Base-by-base conservation (phyloP, 495 filamentous ascomycete species). In the Pseudoneurospora amorphoporcata region DNA sequence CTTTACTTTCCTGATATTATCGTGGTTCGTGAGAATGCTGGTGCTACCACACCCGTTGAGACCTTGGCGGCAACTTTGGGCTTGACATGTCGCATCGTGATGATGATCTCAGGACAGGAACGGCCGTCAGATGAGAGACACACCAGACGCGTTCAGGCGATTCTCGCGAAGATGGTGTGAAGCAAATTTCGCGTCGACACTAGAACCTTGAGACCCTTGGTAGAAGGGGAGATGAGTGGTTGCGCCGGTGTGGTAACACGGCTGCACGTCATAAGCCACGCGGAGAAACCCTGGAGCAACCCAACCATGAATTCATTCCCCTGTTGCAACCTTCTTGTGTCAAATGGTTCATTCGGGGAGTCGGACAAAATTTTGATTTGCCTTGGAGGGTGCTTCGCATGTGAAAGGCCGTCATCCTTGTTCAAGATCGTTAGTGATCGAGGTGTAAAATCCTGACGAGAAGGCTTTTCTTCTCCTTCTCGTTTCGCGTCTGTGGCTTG, bases 251-350 rank as follows among this genome's bases (percentile, higher is more conserved):
- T 35, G 72, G 72, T 42, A 73, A 43, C 72, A 45, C 39, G 12
- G 16, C 32, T 76, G 76, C 76, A 76, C 74, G 74, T 76, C 74
- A 77, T 77, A 70, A 75, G 76, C 76, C 76, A 76, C 74, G 70
- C 72, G 70, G 70, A 73, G 72, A 75, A 76, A 74, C 75, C 73
- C 73, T 76, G 73, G 71, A 47, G 53, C 53, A 43, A 32, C 69
- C 16, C 69, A 39, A 17, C 19, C 29, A 32, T 17, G 32, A 19
- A 65, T 32, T 65, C 19, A 5, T 37, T 8, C 53, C 53, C 53
- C 29, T 65, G 53, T 37, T 37, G 53, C 14, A 65, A 35, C 53
- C 53, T 8, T 32, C 29, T 35, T 65, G 53, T 65, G 53, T 35
- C 29, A 35, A 35, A 65, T 14, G 32, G 23, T 37, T 65, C 29